A percentile compares a stretch with the other conserved stretches of the same genome.
These are phyloP conservation scores for Pseudogymnoascus sp. DNA, from an alignment of 2,329 filamentous ascomycete genomes.

Conservation along the genomic window DNA sequence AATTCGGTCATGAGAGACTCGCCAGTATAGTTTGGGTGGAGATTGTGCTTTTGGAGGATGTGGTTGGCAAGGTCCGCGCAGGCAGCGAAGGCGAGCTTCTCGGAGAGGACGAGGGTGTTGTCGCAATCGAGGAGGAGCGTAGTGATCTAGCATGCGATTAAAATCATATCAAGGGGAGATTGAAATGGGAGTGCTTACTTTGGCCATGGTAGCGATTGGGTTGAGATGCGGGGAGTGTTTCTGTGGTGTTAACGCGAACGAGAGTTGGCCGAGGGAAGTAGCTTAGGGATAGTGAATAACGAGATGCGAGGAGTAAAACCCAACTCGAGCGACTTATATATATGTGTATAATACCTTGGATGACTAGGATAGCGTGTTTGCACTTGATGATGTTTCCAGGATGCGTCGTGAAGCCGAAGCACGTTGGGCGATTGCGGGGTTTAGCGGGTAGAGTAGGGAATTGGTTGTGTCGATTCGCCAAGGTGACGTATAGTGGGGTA, in stretches of 20 bases:
- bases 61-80: slow-evolving; percentile 85
- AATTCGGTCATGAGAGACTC: slow-evolving; percentile 75
- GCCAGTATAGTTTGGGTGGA: slow-evolving; percentile 66
- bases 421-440: no score
- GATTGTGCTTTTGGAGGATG: slow-evolving; percentile 60
- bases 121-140: slow-evolving; percentile 70
- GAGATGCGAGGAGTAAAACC: no score
- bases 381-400: no score
- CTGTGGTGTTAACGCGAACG: neutral
- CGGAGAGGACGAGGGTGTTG: slow-evolving; percentile 90
- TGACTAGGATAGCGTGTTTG: no score
- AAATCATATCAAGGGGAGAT: neutral
- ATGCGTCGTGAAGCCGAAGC: no score
- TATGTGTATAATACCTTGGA: no score
- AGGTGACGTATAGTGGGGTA: no score
- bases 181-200: neutral
- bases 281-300: neutral
- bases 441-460: no score
- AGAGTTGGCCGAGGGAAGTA: neutral
- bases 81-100: slow-evolving; percentile 84
- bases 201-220: neutral
- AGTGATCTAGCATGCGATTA: slow-evolving; percentile 43
- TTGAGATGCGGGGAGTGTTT: neutral
- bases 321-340: no score
- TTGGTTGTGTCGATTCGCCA: no score